phyloP scores from a whole-genome alignment of 2,329 filamentous ascomycete species.

The Penicillium palitans region DNA sequence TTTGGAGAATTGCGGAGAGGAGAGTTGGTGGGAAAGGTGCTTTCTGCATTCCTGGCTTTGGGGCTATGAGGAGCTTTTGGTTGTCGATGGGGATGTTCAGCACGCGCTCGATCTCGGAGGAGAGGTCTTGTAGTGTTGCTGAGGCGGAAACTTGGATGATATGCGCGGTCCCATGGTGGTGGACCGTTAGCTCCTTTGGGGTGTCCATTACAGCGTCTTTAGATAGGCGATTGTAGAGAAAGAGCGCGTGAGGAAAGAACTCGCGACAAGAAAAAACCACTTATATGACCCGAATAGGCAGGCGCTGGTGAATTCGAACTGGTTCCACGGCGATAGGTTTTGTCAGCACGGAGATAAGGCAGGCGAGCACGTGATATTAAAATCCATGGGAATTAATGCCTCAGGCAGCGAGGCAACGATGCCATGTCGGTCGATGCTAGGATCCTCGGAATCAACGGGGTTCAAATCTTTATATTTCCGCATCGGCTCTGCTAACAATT shows the following conservation, averaged over 20 bases:
- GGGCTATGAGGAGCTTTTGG: slow-evolving; percentile 49
- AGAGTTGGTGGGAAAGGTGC: slow-evolving; percentile 44
- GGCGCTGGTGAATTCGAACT: slow-evolving; percentile 27
- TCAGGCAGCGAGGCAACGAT: not conserved
- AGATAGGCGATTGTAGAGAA: not conserved
- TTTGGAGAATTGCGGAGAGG: slow-evolving; percentile 36
- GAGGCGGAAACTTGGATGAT: slow-evolving; percentile 49
- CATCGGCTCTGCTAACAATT: too few relatives aligned
- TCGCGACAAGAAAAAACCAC: not conserved
- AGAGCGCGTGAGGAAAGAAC: not conserved
- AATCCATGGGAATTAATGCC: not conserved
- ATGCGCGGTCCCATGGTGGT: slow-evolving; percentile 56
- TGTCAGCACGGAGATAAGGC: slow-evolving; percentile 36
- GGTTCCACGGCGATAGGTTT: slow-evolving; percentile 34
- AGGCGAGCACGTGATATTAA: not conserved
- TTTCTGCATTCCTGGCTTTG: slow-evolving; percentile 50
- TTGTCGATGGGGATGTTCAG: slow-evolving; percentile 44
- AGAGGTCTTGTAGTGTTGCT: slow-evolving; percentile 53
- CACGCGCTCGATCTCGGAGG: slow-evolving; percentile 33
- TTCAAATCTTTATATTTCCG: too few relatives aligned
- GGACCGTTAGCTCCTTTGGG: slow-evolving; percentile 50
- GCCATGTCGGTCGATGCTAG: too few relatives aligned
- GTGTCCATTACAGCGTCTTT: slow-evolving; percentile 10
- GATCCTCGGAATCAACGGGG: too few relatives aligned
- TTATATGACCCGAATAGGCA: slow-evolving; percentile 18